Base-by-base conservation (phyloP, 2,329 filamentous ascomycete species). In the Colletotrichum spinosum region DNA sequence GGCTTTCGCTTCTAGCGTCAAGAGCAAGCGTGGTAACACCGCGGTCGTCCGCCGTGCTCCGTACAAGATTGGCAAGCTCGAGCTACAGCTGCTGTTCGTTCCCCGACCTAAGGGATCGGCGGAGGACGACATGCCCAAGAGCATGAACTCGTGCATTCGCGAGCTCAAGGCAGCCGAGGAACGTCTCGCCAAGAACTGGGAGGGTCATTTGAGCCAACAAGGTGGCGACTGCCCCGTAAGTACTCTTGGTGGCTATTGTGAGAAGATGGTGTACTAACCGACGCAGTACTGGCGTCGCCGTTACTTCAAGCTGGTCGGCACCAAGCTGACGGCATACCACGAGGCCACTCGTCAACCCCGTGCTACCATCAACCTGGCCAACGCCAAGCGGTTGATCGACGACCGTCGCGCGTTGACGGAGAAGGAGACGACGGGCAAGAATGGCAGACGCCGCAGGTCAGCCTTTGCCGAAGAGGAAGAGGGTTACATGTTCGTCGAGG, bases 401-500 rank as follows among this genome's bases (percentile, higher is more conserved):
- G 96, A 99, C 77, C 92, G 93, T 62, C 89, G 89, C 17, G 86
- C 92, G 17, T 83, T 99, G 52, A 93, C 90, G 7, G 92, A 97
- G 73, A 94, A 92, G 70, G 93, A 97, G 74, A 93, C 90, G 0
- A 89, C 86, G 12, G 91, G 90, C 62, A 92, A 90, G 75, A 87
- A 87, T 69, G 92, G 93, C 60, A 90, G 89, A 71, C 91, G 96
- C 48, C 91, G 96, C 60, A 94, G 97, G 77, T 97, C 94, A 39
- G 96, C 93, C 10, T 99, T 99, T 77, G 94, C 95, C 2, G 96
- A 98, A 78, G 96, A 99, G 70, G 96, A 99, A 79, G 96, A 99
- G 76, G 96, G 96, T 46, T 99, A 99, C 83, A 97, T 97, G 92
- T 99, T 99, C 77, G 95, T 99, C 57, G 96, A 99, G 78, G 96